Evolutionary conservation across 257 asterid species (phyloP).

Genomic region (Ligustrum vulgare): DNA sequence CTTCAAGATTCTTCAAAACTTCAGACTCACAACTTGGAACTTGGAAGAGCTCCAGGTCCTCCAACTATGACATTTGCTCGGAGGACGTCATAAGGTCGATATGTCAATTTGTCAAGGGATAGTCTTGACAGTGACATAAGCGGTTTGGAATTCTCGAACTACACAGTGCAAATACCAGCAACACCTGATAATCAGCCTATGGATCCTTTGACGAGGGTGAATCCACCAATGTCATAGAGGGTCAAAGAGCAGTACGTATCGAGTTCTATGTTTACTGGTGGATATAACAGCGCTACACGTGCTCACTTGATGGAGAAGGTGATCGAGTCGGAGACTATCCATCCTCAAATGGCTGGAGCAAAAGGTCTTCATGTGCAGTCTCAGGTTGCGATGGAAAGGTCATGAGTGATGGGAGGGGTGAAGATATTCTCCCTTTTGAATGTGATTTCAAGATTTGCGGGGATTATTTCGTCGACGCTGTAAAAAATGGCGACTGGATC

Average conservation of each 20-base stretch:
- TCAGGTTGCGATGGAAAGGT: constrained; percentile 73
- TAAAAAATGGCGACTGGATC: constrained; percentile 60
- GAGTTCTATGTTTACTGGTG: constrained; percentile 83
- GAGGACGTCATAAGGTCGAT: constrained; percentile 80
- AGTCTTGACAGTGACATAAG: constrained; percentile 89
- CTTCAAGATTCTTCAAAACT: constrained; percentile 58
- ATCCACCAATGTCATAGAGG: constrained; percentile 70
- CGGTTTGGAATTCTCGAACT: constrained; percentile 62
- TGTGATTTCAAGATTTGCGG: constrained; percentile 78
- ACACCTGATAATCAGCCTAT: constrained; percentile 97
- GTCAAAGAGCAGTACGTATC: constrained; percentile 93
- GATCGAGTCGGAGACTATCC: constrained; percentile 75
- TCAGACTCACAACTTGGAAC: constrained; percentile 46
- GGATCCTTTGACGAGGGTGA: constrained; percentile 43
- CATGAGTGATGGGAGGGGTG: constrained; percentile 75
- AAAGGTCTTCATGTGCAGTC: constrained; percentile 68
- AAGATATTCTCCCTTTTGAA: constrained; percentile 73
- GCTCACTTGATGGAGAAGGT: constrained; percentile 98
- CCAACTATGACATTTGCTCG: constrained; percentile 69
- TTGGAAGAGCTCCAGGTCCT: constrained; percentile 41
- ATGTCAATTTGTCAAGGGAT: constrained; percentile 82
- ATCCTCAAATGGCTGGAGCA: constrained; percentile 84
- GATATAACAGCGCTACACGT: constrained; percentile 75
- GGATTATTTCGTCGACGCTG: constrained; percentile 68
- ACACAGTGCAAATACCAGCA: constrained; percentile 85